Percentiles rank a stretch among this genome's conserved stretches.
Evolutionary conservation across 1,284 basidiomycete species (phyloP).

Genomic region (Trichosporon sp.): DNA sequence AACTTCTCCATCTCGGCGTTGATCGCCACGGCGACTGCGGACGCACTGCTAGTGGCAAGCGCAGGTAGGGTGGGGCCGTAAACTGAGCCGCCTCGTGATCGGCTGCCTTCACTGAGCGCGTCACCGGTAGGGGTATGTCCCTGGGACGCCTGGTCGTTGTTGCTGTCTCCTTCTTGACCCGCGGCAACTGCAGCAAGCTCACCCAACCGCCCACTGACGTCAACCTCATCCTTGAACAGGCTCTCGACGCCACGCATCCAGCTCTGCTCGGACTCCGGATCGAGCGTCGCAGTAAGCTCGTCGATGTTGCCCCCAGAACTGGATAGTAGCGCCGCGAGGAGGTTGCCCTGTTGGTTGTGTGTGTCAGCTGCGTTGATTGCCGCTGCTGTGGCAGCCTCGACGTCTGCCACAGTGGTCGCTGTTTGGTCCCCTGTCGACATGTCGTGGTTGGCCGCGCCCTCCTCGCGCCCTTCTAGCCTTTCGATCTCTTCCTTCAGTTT

Average conservation of each 20-base stretch:
- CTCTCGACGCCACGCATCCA: slow-evolving; percentile 43
- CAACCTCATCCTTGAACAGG: slow-evolving; percentile 36
- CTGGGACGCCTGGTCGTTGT: not conserved
- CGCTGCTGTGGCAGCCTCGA: slow-evolving; percentile 7
- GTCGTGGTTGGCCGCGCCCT: not conserved
- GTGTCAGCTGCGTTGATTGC: slow-evolving; percentile 4
- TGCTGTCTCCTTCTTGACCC: slow-evolving; percentile 22
- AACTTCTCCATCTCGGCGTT: slow-evolving; percentile 41
- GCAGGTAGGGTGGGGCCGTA: not conserved
- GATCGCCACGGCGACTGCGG: slow-evolving; percentile 28
- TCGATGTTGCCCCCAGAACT: slow-evolving; percentile 14
- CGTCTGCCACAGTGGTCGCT: not conserved
- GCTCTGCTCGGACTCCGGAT: slow-evolving; percentile 13
- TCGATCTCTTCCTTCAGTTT: slow-evolving; percentile 37
- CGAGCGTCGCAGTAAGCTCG: slow-evolving; percentile 25
- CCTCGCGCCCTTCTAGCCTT: slow-evolving; percentile 25
- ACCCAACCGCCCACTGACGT: slow-evolving; percentile 35
- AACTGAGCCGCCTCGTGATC: not conserved
- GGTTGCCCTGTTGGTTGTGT: slow-evolving; percentile 35
- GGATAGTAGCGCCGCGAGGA: slow-evolving; percentile 39
- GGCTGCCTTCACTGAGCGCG: not conserved
- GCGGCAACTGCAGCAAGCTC: slow-evolving; percentile 42
- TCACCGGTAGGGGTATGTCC: not conserved
- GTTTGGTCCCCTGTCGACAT: not conserved
- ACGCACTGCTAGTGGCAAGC: not conserved